A percentile compares a stretch with the other conserved stretches of the same genome.
These are phyloP conservation scores for Skeletonema menzelii DNA, from an alignment of 108 stramenopile genomes.

Conservation along the genomic window DNA sequence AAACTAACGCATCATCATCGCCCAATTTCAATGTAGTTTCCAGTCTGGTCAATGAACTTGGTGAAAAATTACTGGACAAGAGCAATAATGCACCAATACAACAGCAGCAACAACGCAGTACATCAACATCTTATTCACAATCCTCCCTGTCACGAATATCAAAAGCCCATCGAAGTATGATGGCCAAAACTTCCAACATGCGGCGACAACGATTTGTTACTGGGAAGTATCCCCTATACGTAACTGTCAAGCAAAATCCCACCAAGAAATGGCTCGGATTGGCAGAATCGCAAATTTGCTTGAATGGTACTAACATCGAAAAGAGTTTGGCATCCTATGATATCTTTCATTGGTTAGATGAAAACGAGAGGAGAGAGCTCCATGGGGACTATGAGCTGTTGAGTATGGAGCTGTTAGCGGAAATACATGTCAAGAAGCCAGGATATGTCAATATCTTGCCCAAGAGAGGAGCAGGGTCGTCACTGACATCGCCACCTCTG, in stretches of 20 bases:
- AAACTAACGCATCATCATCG: neutral
- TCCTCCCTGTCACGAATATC: slow-evolving; percentile 33
- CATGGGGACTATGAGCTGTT: slow-evolving; percentile 61
- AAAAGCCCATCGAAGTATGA: slow-evolving; percentile 57
- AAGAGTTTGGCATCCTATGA: slow-evolving; percentile 65
- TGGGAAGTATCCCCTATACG: slow-evolving; percentile 67
- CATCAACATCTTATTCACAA: slow-evolving; percentile 1
- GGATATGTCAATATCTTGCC: slow-evolving; percentile 75
- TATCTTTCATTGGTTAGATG: slow-evolving; percentile 77
- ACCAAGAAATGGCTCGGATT: slow-evolving; percentile 66
- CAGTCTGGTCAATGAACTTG: neutral
- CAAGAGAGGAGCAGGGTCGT: slow-evolving; percentile 51
- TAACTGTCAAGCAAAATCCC: slow-evolving; percentile 67
- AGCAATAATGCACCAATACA: neutral
- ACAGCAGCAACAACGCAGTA: neutral
- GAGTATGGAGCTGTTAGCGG: slow-evolving; percentile 75
- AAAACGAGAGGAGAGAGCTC: slow-evolving; percentile 55
- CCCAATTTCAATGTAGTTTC: neutral
- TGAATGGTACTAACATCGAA: slow-evolving; percentile 74
- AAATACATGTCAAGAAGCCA: slow-evolving; percentile 71
- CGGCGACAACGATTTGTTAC: slow-evolving; percentile 77
- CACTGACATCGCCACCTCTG: slow-evolving; percentile 30
- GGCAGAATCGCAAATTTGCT: slow-evolving; percentile 53
- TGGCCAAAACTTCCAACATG: slow-evolving; percentile 52
- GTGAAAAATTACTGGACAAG: neutral